Evolutionary conservation across 768 basidiomycete genomes (phyloP).

Genomic region (Rhizopogon rudus): DNA sequence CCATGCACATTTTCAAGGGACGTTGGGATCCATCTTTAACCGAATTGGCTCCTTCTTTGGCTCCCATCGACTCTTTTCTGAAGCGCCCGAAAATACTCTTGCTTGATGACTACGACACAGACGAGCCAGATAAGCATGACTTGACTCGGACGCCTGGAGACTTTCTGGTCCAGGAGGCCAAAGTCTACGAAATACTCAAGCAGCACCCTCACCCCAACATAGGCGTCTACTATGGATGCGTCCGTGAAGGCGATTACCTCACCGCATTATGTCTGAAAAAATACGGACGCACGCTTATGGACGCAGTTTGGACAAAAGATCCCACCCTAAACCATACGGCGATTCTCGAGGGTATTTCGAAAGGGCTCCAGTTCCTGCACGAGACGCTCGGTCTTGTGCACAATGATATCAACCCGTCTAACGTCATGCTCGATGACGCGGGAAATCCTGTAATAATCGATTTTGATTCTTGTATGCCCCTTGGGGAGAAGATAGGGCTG

Average conservation of each 20-base stretch:
- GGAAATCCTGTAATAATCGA: slow-evolving; percentile 20
- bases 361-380: slow-evolving; percentile 19
- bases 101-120: too few species aligned
- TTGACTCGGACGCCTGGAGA: too few species aligned
- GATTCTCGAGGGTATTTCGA: slow-evolving; percentile 9
- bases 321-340: not conserved
- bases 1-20: not conserved
- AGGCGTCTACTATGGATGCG: slow-evolving; percentile 12
- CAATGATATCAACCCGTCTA: slow-evolving; percentile 21
- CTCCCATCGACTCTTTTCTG: not conserved
- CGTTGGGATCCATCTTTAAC: not conserved
- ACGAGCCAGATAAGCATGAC: too few species aligned
- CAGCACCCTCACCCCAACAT: slow-evolving; percentile 9
- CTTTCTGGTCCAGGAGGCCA: not conserved
- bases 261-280: slow-evolving; percentile 11
- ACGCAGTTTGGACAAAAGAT: not conserved
- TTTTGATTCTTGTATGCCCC: slow-evolving; percentile 8
- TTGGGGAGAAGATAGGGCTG: not conserved
- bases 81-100: not conserved
- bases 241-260: slow-evolving; percentile 7
- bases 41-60: not conserved
- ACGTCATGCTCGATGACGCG: slow-evolving; percentile 20
- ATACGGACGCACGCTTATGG: not conserved
- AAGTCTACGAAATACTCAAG: not conserved
- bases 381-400: slow-evolving; percentile 7